Conservation (phyloP, 345 rosid genomes). For the Noccaea caerulescens region DNA sequence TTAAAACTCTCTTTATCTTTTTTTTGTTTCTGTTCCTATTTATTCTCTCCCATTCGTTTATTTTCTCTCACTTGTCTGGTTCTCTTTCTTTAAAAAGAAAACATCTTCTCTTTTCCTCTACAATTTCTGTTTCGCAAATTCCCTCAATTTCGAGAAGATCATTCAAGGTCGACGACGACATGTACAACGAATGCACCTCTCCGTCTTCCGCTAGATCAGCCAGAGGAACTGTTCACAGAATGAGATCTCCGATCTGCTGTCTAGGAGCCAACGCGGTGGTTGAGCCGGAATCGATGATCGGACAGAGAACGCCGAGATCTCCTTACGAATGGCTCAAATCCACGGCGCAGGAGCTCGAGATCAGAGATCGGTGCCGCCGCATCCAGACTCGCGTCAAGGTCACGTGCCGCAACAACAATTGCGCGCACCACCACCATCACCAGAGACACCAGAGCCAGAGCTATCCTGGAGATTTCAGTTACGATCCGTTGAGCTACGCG, state of each 20-base stretch:
- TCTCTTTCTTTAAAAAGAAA: not conserved
- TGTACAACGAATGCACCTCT: slow-evolving; percentile 42
- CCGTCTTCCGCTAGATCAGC: slow-evolving; percentile 47
- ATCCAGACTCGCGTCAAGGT: slow-evolving; percentile 48
- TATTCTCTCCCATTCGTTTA: slow-evolving; percentile 10
- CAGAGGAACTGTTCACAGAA: not conserved
- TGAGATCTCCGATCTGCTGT: slow-evolving; percentile 54
- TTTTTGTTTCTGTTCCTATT: slow-evolving; percentile 1
- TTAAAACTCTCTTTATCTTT: not conserved
- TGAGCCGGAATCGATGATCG: slow-evolving; percentile 32
- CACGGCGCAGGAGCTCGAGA: slow-evolving; percentile 49
- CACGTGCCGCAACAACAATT: slow-evolving; percentile 33
- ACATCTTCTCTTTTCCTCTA: not conserved
- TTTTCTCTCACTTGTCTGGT: slow-evolving; percentile 21
- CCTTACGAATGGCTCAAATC: slow-evolving; percentile 53
- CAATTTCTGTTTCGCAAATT: not conserved
- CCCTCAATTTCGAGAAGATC: not conserved
- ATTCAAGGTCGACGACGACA: slow-evolving; percentile 17
- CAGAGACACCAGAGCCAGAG: slow-evolving; percentile 37
- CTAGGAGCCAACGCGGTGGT: slow-evolving; percentile 44
- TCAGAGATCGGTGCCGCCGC: slow-evolving; percentile 49
- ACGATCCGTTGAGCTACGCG: slow-evolving; percentile 69
- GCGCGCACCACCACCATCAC: slow-evolving; percentile 24
- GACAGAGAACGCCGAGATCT: slow-evolving; percentile 47
- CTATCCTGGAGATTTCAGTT: slow-evolving; percentile 57